Percentiles rank a stretch among this genome's conserved stretches.
Conservation (phyloP, 441 rosid species). For the Pelargonium myrrhifolium region DNA sequence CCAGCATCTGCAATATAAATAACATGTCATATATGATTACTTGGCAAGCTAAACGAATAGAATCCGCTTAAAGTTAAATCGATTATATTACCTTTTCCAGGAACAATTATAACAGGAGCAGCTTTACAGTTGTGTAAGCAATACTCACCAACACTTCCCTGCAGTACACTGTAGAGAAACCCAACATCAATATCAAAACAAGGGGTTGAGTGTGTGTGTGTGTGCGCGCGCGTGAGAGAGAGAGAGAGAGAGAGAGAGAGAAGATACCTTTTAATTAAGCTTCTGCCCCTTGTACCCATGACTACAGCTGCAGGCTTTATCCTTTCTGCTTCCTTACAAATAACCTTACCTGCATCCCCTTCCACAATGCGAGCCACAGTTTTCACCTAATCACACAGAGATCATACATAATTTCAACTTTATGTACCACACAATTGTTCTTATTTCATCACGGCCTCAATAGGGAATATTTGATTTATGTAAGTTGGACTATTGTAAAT, state of each 20-base stretch:
- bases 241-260: neutral
- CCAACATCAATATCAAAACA: neutral
- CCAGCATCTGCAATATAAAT: slow-evolving; percentile 47
- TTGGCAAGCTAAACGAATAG: neutral
- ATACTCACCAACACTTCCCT: slow-evolving; percentile 76
- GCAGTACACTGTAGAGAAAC: slow-evolving; percentile 46
- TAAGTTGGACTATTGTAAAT: neutral
- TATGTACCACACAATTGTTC: neutral
- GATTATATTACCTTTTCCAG: slow-evolving; percentile 54
- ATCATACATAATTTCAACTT: neutral
- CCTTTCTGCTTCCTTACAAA: slow-evolving; percentile 75
- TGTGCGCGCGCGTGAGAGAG: neutral
- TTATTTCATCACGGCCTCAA: neutral
- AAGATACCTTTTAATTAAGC: slow-evolving; percentile 59
- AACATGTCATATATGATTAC: neutral
- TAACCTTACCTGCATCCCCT: slow-evolving; percentile 70
- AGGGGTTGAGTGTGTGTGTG: neutral
- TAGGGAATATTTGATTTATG: neutral
- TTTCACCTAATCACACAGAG: slow-evolving; percentile 38
- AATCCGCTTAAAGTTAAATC: slow-evolving; percentile 4
- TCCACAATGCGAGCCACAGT: slow-evolving; percentile 61
- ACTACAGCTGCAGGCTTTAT: slow-evolving; percentile 77
- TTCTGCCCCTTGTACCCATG: slow-evolving; percentile 78
- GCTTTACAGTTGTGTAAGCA: slow-evolving; percentile 82
- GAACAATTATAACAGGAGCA: slow-evolving; percentile 69